Evolutionary conservation across 345 rosid genomes (phyloP).

Genomic region (Murraya paniculata): DNA sequence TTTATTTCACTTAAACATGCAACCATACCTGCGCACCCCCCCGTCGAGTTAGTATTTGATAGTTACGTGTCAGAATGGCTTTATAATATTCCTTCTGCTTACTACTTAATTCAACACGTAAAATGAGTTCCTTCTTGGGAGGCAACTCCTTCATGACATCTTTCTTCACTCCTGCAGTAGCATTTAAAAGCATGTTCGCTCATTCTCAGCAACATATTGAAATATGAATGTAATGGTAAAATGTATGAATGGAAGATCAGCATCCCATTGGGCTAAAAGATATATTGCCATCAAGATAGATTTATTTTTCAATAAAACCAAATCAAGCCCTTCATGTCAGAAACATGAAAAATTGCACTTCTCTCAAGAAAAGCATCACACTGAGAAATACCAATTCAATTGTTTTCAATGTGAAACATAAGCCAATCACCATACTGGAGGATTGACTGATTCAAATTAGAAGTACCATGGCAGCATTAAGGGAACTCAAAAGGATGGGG

Average conservation of each 20-base stretch:
- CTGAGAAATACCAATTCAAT: not conserved
- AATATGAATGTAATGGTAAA: not conserved
- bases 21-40: conserved; percentile 90
- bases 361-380: not conserved
- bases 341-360: not conserved
- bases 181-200: conserved; percentile 18
- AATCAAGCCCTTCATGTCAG: not conserved
- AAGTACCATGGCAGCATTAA: not conserved
- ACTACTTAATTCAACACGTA: conserved; percentile 89
- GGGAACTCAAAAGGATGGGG: not conserved
- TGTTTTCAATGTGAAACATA: not conserved
- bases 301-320: not conserved
- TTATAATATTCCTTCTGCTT: conserved; percentile 98
- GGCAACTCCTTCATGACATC: conserved; percentile 99
- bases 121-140: conserved; percentile 97
- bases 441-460: not conserved
- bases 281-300: not conserved
- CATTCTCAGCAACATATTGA: conserved; percentile 3
- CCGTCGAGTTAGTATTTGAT: conserved; percentile 81
- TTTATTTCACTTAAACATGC: conserved; percentile 15
- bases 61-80: conserved; percentile 94
- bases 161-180: conserved; percentile 87
- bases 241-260: not conserved
- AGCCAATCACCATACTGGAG: not conserved
- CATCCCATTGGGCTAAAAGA: not conserved